Conservation (phyloP, 495 filamentous ascomycete species). For the Neurospora sublineolata region DNA sequence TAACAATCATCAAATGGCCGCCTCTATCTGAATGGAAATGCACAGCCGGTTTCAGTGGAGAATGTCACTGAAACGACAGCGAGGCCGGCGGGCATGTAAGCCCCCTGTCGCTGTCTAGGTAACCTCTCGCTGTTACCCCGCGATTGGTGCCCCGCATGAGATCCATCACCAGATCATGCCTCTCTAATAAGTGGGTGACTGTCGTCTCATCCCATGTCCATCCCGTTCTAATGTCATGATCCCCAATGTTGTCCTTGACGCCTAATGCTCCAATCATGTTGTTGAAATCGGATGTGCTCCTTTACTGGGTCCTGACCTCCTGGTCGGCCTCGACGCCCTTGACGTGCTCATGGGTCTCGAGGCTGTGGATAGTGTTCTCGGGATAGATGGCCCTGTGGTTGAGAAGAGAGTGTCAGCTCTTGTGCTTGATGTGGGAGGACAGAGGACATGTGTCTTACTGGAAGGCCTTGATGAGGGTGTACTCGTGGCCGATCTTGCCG, state of each 20-base stretch:
- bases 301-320: conserved; percentile 61
- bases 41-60: background rate
- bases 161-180: background rate
- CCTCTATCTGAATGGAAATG: background rate
- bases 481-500: conserved; percentile 73
- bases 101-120: background rate
- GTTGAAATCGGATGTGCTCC: background rate
- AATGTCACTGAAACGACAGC: background rate
- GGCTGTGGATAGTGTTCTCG: conserved; percentile 46
- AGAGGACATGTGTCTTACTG: conserved; percentile 47
- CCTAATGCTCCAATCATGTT: background rate
- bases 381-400: conserved; percentile 60
- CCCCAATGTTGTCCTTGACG: background rate
- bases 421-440: background rate
- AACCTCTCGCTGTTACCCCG: background rate
- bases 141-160: background rate
- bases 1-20: background rate
- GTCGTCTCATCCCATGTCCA: background rate
- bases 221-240: background rate
- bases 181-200: background rate
- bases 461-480: conserved; percentile 80
- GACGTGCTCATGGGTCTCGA: conserved; percentile 57
- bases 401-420: background rate
- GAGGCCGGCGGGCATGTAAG: background rate
- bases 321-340: conserved; percentile 61